These are phyloP conservation scores for Candida wancherniae DNA, from an alignment of 805 yeast species.

Conservation along the genomic window DNA sequence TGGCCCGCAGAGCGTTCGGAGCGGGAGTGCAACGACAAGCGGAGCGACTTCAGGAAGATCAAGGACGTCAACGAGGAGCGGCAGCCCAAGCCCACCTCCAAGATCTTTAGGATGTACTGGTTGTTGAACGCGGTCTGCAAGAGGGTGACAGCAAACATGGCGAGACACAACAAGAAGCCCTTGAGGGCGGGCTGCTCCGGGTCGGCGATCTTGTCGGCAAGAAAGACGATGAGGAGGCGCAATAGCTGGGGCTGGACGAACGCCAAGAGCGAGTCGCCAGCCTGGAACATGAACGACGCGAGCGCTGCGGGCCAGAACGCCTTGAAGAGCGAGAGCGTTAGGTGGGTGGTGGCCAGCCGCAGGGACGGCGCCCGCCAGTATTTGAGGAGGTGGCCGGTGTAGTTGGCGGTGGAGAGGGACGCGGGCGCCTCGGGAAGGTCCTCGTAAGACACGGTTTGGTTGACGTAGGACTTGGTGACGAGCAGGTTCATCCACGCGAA, in stretches of 20 bases:
- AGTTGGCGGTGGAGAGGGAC: conserved; percentile 20
- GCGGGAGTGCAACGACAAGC: conserved; percentile 17
- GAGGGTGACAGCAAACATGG: conserved; percentile 58
- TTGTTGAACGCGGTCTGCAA: conserved; percentile 60
- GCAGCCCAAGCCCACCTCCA: conserved; percentile 50
- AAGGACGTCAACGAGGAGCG: conserved; percentile 20
- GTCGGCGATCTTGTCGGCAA: conserved; percentile 34
- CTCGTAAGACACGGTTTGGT: conserved; percentile 27
- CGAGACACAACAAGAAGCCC: conserved; percentile 15
- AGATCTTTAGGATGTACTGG: conserved; percentile 56
- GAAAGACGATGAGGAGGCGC: conserved; percentile 57
- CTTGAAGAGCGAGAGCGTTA: conserved; percentile 17
- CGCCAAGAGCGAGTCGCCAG: conserved; percentile 19
- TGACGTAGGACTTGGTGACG: conserved; percentile 34
- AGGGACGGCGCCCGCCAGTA: conserved; percentile 14
- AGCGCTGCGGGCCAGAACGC: conserved; percentile 26
- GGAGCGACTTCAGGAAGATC: conserved; percentile 20
- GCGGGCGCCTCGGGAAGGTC: conserved; percentile 29
- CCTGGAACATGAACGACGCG: conserved; percentile 22
- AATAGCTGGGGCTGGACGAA: conserved; percentile 86
- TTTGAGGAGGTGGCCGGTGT: conserved; percentile 15
- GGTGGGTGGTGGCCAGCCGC: conserved; percentile 5
- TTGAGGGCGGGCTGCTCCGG: conserved; percentile 13
- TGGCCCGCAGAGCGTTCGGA: conserved; percentile 20
- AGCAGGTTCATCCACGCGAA: conserved; percentile 47